Conservation (phyloP, 495 filamentous ascomycete species). For the Lophiotrema nucula region DNA sequence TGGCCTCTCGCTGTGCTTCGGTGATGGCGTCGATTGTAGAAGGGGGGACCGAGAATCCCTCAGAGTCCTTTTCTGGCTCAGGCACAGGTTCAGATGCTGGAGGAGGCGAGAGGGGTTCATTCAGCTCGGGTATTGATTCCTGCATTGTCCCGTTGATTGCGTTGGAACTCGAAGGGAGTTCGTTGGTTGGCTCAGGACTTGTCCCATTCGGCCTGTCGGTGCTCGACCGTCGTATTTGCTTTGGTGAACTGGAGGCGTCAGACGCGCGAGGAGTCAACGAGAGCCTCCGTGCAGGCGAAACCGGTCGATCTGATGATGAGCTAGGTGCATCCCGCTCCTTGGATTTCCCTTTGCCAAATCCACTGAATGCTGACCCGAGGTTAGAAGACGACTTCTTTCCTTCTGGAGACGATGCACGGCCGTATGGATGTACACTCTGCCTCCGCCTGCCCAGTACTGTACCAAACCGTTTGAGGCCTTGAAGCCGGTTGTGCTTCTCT, state of each 20-base stretch:
- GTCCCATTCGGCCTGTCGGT: constrained; percentile 28
- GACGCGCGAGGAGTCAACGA: constrained; percentile 28
- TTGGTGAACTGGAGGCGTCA: constrained; percentile 29
- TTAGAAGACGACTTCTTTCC: constrained; percentile 39
- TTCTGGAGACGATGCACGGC: constrained; percentile 39
- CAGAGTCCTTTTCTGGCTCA: constrained; percentile 54
- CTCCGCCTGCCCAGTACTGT: constrained; percentile 40
- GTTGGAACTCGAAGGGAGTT: constrained; percentile 15
- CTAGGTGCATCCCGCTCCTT: constrained; percentile 24
- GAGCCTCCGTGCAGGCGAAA: constrained; percentile 24
- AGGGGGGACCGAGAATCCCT: constrained; percentile 70
- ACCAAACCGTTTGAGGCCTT: constrained; percentile 43
- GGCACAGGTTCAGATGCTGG: constrained; percentile 4
- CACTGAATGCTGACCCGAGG: constrained; percentile 20
- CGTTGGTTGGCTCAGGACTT: constrained; percentile 6
- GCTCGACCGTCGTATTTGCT: constrained; percentile 19
- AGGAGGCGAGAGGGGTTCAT: constrained; percentile 39
- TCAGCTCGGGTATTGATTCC: constrained; percentile 32
- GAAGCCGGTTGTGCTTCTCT: constrained; percentile 39
- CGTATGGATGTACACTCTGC: constrained; percentile 41
- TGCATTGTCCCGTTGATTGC: constrained; percentile 30
- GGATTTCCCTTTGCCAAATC: constrained; percentile 31
- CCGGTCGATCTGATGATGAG: constrained; percentile 23
- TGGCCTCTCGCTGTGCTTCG: constrained; percentile 75
- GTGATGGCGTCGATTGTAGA: constrained; percentile 75